A percentile compares a stretch with the other conserved stretches of the same genome.
Evolutionary conservation across 805 yeast genomes (phyloP).

Genomic region (Nakazawaea wickerhamii): DNA sequence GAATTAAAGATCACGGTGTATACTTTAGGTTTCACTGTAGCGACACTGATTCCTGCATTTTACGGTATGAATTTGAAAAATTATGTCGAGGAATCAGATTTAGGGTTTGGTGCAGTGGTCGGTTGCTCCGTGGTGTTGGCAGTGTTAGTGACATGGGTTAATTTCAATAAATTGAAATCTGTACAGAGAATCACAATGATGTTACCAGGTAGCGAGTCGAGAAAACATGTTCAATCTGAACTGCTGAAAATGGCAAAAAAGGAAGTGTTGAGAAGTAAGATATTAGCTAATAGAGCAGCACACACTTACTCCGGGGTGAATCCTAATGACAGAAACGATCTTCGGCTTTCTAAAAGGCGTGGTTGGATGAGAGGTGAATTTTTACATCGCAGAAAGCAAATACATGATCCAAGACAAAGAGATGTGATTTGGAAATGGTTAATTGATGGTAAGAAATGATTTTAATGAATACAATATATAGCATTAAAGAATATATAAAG

Average conservation of each 20-base stretch:
- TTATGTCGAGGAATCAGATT: slow-evolving; percentile 61
- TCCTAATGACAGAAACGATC: background rate
- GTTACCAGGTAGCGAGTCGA: slow-evolving; percentile 21
- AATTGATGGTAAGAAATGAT: slow-evolving; percentile 33
- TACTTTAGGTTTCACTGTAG: slow-evolving; percentile 80
- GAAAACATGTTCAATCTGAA: background rate
- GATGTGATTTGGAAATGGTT: slow-evolving; percentile 55
- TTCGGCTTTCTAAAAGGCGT: slow-evolving; percentile 14
- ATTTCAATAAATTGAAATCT: slow-evolving; percentile 49
- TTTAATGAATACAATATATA: too few species aligned
- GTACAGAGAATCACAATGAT: slow-evolving; percentile 69
- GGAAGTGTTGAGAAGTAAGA: slow-evolving; percentile 14
- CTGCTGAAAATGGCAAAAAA: slow-evolving; percentile 20
- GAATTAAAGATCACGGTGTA: slow-evolving; percentile 80
- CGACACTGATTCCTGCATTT: slow-evolving; percentile 79
- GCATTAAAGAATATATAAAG: background rate
- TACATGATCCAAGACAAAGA: slow-evolving; percentile 28
- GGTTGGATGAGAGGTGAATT: slow-evolving; percentile 19
- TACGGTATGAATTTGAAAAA: slow-evolving; percentile 85
- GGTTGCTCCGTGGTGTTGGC: slow-evolving; percentile 19
- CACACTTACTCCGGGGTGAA: slow-evolving; percentile 8
- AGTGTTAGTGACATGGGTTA: slow-evolving; percentile 44
- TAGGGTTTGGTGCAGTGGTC: slow-evolving; percentile 60
- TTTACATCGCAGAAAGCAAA: slow-evolving; percentile 13
- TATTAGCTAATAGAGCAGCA: slow-evolving; percentile 9